Conservation (phyloP, 371 early-diverging fungal species). For the Zancudomyces culisetae region DNA sequence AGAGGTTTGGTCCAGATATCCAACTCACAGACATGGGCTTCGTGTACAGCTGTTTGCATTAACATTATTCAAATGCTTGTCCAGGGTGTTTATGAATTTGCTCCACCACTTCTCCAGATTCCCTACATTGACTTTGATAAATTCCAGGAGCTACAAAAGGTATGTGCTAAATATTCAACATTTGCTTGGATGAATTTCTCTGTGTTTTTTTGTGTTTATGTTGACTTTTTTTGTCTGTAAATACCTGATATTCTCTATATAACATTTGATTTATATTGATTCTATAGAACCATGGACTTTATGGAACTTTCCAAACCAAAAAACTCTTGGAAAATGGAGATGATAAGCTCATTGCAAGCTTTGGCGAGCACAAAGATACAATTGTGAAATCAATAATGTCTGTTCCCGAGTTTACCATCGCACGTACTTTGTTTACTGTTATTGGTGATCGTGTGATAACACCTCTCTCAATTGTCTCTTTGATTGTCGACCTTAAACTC, state of each 20-base stretch:
- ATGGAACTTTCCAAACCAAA: constrained; percentile 40
- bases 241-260: constrained; percentile 1
- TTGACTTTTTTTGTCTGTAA: neutral
- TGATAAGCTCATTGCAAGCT: constrained; percentile 31
- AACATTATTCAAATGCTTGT: constrained; percentile 36
- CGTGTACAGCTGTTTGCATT: constrained; percentile 13
- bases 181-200: too few species aligned
- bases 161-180: constrained; percentile 4
- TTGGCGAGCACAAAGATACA: constrained; percentile 36
- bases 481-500: constrained; percentile 29
- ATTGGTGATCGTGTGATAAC: constrained; percentile 62
- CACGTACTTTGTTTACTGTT: constrained; percentile 60
- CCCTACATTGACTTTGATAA: constrained; percentile 42
- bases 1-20: constrained; percentile 74
- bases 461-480: constrained; percentile 58
- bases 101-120: constrained; percentile 62
- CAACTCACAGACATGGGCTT: constrained; percentile 40
- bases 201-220: too few species aligned
- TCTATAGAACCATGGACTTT: constrained; percentile 11
- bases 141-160: constrained; percentile 14
- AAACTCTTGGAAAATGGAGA: constrained; percentile 42
- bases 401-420: constrained; percentile 49
- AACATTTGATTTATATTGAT: constrained; percentile 8
- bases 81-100: constrained; percentile 57
- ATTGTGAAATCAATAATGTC: constrained; percentile 47